phyloP scores from a whole-genome alignment of 768 basidiomycete genomes.

The Cystofilobasidium macerans region DNA sequence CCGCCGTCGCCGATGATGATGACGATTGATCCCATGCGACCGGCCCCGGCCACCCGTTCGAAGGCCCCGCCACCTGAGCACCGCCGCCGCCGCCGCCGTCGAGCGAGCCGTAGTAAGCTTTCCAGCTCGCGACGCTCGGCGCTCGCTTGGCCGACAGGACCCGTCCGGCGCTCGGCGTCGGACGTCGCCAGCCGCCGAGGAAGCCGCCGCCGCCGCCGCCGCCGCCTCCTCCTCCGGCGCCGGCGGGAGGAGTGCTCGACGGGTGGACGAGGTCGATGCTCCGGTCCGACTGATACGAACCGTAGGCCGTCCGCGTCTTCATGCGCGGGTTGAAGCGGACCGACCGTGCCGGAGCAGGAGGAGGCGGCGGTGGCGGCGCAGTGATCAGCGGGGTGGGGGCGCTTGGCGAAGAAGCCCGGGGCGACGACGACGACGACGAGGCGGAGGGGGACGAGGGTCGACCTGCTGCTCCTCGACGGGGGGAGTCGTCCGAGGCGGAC shows the following conservation, averaged over 20 bases:
- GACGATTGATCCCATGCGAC: too few relatives aligned
- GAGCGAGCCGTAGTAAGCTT: background rate
- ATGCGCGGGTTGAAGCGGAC: constrained; percentile 15
- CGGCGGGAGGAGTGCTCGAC: too few relatives aligned
- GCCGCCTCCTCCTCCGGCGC: too few relatives aligned
- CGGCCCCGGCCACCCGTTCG: too few relatives aligned
- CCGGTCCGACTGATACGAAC: constrained; percentile 4
- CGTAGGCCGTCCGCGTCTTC: constrained; percentile 7
- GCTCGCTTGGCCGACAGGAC: constrained; percentile 3
- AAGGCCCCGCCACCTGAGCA: too few relatives aligned
- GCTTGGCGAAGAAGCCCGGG: too few relatives aligned
- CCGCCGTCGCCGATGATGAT: too few relatives aligned
- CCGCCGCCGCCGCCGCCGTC: too few relatives aligned
- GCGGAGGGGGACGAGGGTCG: too few relatives aligned
- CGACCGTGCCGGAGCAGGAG: background rate
- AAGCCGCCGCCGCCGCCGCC: constrained; percentile 3
- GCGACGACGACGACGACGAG: too few relatives aligned
- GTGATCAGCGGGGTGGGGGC: too few relatives aligned
- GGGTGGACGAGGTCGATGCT: background rate
- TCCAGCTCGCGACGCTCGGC: background rate
- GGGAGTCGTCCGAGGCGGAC: background rate
- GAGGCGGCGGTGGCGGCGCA: background rate
- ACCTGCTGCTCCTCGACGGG: background rate
- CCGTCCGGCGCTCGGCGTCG: background rate
- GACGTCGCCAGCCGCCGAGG: background rate